phyloP scores from a whole-genome alignment of 768 basidiomycete genomes.

The Agaricus subrufescens region DNA sequence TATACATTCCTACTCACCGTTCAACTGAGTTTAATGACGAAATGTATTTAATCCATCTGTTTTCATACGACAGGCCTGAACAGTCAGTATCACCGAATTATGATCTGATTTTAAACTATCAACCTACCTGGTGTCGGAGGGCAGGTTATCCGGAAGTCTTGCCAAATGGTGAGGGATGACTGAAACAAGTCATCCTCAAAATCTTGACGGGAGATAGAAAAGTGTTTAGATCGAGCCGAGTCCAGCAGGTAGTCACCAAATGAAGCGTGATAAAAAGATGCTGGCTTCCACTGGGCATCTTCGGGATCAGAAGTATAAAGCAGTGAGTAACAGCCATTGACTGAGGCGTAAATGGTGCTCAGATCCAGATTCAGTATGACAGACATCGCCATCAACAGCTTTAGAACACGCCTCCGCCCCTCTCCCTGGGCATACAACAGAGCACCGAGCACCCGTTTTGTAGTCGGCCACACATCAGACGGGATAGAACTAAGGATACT shows the following conservation, averaged over 20 bases:
- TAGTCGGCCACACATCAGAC: background rate
- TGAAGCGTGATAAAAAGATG: conserved; percentile 27
- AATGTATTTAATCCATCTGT: no score
- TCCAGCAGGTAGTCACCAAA: conserved; percentile 19
- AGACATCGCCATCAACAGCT: background rate
- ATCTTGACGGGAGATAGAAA: conserved; percentile 9
- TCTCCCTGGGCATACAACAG: background rate
- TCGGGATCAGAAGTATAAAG: background rate
- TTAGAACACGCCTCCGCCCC: no score
- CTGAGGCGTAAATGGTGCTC: background rate
- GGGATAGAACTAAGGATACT: background rate
- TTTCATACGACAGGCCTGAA: no score
- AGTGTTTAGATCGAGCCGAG: background rate
- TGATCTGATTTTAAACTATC: no score
- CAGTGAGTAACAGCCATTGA: background rate
- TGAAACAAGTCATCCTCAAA: background rate
- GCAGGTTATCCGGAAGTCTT: no score
- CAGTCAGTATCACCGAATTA: no score
- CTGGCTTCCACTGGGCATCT: no score
- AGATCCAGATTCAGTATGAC: background rate
- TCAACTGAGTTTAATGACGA: no score
- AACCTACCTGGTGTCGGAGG: no score
- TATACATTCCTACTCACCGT: no score
- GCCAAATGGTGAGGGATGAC: no score
- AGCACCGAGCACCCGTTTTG: background rate